These are phyloP conservation scores for Protea cynaroides DNA, from an alignment of 164 flowering plant genomes.

Conservation along the genomic window DNA sequence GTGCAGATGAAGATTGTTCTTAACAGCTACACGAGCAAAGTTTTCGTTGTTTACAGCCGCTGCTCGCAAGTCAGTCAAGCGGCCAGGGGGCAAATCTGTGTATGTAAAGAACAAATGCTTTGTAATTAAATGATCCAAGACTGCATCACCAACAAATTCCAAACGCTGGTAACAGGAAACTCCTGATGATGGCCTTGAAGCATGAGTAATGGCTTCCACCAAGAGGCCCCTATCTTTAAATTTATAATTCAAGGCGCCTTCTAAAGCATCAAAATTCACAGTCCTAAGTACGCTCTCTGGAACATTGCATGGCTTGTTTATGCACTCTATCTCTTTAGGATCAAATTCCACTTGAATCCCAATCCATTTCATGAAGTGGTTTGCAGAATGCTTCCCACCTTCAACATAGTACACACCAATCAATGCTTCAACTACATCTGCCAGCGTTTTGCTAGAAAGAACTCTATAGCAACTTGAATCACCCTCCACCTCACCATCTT, in stretches of 20 bases:
- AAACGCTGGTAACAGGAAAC: slow-evolving; percentile 93
- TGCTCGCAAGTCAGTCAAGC: slow-evolving; percentile 94
- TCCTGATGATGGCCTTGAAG: slow-evolving; percentile 96
- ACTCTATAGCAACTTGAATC: slow-evolving; percentile 95
- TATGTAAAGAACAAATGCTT: slow-evolving; percentile 86
- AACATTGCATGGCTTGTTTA: slow-evolving; percentile 34
- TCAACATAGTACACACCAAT: slow-evolving; percentile 97
- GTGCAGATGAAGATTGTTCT: slow-evolving; percentile 81
- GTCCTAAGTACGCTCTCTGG: slow-evolving; percentile 73
- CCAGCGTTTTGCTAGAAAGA: slow-evolving; percentile 93
- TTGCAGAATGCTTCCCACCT: slow-evolving; percentile 87
- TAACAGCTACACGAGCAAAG: slow-evolving; percentile 96
- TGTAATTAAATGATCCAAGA: slow-evolving; percentile 94
- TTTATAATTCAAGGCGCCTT: slow-evolving; percentile 55
- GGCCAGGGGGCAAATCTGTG: slow-evolving; percentile 94
- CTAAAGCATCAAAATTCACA: slow-evolving; percentile 70
- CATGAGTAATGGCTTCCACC: slow-evolving; percentile 97
- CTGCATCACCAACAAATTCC: slow-evolving; percentile 99
- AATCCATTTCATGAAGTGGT: slow-evolving; percentile 93
- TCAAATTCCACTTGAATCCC: slow-evolving; percentile 83
- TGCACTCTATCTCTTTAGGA: slow-evolving; percentile 40
- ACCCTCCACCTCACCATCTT: slow-evolving; percentile 94
- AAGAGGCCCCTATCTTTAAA: slow-evolving; percentile 60
- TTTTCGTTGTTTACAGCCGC: slow-evolving; percentile 99
- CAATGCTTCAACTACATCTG: slow-evolving; percentile 97